Conservation (phyloP, 192 early-diverging fungal genomes). For the Backusella circina region DNA sequence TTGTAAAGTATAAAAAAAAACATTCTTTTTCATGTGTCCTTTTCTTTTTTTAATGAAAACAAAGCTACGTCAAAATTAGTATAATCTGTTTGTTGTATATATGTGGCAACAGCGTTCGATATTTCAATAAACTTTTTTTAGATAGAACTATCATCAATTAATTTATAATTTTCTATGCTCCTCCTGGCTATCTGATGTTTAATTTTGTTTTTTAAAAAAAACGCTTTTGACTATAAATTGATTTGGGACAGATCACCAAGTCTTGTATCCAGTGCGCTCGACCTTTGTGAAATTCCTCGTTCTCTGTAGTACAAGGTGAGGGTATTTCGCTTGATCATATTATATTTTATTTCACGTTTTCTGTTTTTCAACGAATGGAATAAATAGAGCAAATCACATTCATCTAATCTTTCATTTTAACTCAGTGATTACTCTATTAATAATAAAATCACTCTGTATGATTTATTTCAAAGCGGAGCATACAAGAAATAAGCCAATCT, state of each 20-base stretch:
- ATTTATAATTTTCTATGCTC: background rate
- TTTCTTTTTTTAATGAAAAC: background rate
- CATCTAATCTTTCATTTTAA: background rate
- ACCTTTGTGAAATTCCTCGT: background rate
- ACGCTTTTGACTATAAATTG: background rate
- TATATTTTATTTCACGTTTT: background rate
- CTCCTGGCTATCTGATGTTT: background rate
- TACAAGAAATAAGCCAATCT: background rate
- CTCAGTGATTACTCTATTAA: background rate
- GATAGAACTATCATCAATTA: background rate
- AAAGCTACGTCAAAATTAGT: background rate
- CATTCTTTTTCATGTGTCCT: background rate
- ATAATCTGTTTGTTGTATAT: background rate
- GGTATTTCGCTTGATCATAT: background rate
- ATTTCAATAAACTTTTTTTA: background rate
- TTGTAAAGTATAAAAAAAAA: background rate
- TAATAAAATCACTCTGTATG: background rate
- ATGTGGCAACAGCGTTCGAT: background rate
- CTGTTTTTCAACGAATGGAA: background rate
- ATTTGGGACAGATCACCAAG: background rate
- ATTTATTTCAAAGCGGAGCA: background rate
- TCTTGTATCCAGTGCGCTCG: background rate
- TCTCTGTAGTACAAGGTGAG: background rate
- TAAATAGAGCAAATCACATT: background rate
- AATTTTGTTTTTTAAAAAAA: background rate